Percentiles rank a stretch among this genome's conserved stretches.
Evolutionary conservation across 345 rosid species (phyloP).

Genomic region (Euphorbia pulcherrima): DNA sequence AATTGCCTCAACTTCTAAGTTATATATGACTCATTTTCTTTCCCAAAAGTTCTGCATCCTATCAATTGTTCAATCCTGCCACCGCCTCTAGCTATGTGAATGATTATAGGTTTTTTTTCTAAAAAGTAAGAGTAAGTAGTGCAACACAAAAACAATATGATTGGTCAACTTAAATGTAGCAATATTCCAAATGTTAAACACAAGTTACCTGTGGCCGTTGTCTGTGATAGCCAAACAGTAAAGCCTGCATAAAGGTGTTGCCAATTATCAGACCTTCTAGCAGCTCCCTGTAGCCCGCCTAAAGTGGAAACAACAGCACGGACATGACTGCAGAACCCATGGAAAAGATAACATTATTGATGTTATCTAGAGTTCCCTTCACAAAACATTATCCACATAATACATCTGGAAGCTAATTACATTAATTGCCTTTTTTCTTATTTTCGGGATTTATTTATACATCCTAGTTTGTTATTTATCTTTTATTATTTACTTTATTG

Average conservation of each 20-base stretch:
- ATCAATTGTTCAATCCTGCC: too few relatives aligned
- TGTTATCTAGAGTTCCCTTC: not conserved
- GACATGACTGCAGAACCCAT: constrained; percentile 59
- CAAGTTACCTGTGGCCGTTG: constrained; percentile 66
- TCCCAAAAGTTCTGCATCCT: too few relatives aligned
- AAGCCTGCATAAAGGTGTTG: constrained; percentile 79
- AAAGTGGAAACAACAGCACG: constrained; percentile 81
- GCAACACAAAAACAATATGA: not conserved
- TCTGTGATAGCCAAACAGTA: constrained; percentile 77
- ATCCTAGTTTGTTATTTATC: too few relatives aligned
- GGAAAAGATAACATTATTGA: not conserved
- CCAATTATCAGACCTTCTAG: constrained; percentile 59
- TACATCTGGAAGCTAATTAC: too few relatives aligned
- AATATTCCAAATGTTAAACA: not conserved
- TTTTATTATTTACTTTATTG: too few relatives aligned
- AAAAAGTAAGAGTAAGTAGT: not conserved
- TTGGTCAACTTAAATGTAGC: constrained; percentile 6
- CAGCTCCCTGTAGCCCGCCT: constrained; percentile 79
- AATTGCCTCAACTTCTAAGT: too few relatives aligned
- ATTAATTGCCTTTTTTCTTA: too few relatives aligned
- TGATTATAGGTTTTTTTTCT: not conserved
- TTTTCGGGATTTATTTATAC: too few relatives aligned
- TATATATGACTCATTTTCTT: too few relatives aligned
- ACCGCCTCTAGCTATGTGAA: too few relatives aligned
- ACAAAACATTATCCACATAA: too few relatives aligned